phyloP scores from a whole-genome alignment of 192 early-diverging fungal species.

The Coemansia sp. region DNA sequence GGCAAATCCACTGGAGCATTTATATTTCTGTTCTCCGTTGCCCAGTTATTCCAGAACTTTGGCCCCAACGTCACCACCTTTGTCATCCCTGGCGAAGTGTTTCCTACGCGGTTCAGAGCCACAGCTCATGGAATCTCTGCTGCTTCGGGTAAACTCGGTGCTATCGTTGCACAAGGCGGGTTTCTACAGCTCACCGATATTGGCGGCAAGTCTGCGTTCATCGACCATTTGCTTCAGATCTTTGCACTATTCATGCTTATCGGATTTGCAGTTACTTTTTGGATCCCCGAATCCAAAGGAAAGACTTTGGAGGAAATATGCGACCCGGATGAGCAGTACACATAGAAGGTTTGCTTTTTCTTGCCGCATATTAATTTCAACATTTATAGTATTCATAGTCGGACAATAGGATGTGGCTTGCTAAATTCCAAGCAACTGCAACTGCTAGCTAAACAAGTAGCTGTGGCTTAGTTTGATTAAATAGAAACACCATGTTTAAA shows the following conservation, averaged over 20 bases:
- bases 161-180: conserved; percentile 70
- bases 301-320: conserved; percentile 48
- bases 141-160: conserved; percentile 75
- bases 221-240: conserved; percentile 64
- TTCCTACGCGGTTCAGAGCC: conserved; percentile 76
- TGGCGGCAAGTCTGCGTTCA: conserved; percentile 62
- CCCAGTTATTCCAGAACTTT: too few relatives aligned
- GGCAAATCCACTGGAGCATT: conserved; percentile 59
- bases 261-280: conserved; percentile 58
- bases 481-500: too few relatives aligned
- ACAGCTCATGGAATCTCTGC: conserved; percentile 82
- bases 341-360: neutral
- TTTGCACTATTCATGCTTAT: conserved; percentile 75
- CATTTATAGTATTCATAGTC: too few relatives aligned
- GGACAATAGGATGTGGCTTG: too few relatives aligned
- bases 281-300: conserved; percentile 51
- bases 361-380: too few relatives aligned
- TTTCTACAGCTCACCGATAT: conserved; percentile 68
- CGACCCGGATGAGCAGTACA: conserved; percentile 30
- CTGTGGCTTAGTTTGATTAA: neutral
- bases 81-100: conserved; percentile 78
- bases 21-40: conserved; percentile 63
- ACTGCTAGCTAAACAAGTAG: neutral
- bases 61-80: too few relatives aligned
- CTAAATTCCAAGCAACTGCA: neutral